Conservation (phyloP, 2,329 filamentous ascomycete genomes). For the Penicillium freii region DNA sequence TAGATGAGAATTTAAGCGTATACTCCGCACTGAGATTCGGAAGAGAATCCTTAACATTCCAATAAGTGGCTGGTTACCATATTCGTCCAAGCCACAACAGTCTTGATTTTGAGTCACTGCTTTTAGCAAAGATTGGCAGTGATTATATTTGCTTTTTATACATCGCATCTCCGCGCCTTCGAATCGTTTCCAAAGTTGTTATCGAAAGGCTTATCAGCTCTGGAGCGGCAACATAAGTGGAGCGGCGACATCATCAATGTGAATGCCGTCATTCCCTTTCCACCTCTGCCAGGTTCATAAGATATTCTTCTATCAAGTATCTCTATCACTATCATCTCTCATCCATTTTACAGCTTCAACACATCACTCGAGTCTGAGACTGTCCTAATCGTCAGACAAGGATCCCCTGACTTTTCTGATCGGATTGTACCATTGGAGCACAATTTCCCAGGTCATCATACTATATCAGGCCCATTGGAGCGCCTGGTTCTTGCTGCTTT, state of each 20-base stretch:
- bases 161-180: neutral
- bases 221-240: constrained; percentile 16
- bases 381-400: neutral
- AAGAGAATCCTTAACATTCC: constrained; percentile 7
- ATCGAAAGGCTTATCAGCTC: constrained; percentile 21
- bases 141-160: neutral
- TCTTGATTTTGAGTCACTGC: neutral
- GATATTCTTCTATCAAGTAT: neutral
- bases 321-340: neutral
- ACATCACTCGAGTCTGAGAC: neutral
- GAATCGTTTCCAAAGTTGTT: neutral
- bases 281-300: constrained; percentile 5
- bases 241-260: constrained; percentile 27
- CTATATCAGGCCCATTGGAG: neutral
- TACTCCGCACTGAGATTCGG: neutral
- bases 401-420: neutral
- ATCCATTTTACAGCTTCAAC: neutral
- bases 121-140: neutral
- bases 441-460: neutral
- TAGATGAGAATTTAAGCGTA: neutral
- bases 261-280: constrained; percentile 22
- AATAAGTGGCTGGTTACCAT: neutral
- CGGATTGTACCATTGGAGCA: neutral
- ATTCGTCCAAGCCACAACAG: neutral
- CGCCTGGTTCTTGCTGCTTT: constrained; percentile 3